Conservation (phyloP, 441 rosid species). For the Erodium moschatum region DNA sequence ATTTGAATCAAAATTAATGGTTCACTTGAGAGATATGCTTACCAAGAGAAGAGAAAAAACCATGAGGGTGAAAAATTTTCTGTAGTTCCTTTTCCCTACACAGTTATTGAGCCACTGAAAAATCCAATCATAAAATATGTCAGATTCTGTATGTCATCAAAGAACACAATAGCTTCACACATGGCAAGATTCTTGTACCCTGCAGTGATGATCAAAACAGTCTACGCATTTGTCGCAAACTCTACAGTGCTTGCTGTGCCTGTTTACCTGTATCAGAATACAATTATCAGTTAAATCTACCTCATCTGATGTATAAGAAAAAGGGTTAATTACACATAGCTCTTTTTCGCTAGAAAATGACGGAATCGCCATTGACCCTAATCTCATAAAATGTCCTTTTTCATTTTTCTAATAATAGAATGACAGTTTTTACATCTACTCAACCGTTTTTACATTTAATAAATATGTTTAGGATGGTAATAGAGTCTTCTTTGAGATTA, state of each 20-base stretch:
- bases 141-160: slow-evolving; percentile 14
- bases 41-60: slow-evolving; percentile 62
- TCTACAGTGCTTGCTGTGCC: slow-evolving; percentile 95
- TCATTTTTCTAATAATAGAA: no score
- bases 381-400: no score
- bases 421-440: no score
- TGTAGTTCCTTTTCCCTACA: slow-evolving; percentile 74
- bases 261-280: slow-evolving; percentile 56
- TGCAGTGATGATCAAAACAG: slow-evolving; percentile 92
- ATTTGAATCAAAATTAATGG: not conserved
- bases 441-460: no score
- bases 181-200: slow-evolving; percentile 32
- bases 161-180: not conserved
- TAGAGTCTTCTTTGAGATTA: no score
- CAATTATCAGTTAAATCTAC: not conserved
- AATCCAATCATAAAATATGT: slow-evolving; percentile 9
- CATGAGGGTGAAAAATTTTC: slow-evolving; percentile 88
- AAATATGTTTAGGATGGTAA: no score
- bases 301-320: not conserved
- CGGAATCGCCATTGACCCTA: no score
- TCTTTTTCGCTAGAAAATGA: no score
- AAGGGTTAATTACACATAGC: no score
- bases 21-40: not conserved
- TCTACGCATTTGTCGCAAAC: slow-evolving; percentile 97
- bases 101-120: slow-evolving; percentile 97